Evolutionary conservation across 805 yeast genomes (phyloP), one percentile per base, ranked within the genome.

Genomic region (Yarrowia sp.): DNA sequence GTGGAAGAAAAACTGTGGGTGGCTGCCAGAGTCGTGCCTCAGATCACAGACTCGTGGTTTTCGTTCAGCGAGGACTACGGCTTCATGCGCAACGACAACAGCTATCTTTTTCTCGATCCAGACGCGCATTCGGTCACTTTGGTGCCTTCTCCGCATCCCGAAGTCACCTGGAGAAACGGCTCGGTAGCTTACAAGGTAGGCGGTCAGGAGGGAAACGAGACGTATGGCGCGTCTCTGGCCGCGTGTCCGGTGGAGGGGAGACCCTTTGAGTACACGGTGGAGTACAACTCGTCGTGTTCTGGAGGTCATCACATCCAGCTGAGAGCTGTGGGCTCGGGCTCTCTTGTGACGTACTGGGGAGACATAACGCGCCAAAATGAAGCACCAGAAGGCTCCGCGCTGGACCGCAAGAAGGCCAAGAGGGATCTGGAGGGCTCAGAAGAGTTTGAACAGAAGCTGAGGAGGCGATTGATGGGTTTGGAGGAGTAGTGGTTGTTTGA

Each of bases 81-180:
- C 9, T 51, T 51, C 32, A 35, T 51, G 58, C 16, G 21, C 7
- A 51, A 51, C 42, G 13, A 33, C 24, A 32, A 16, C 31, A 16
- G 13, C 32, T 51, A 51, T 13, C 29, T 51, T 12, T 51, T 6
- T 35, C 24, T 51, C 31, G 58, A 51, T 12, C 42, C 42, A 3
- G 32, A 51, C 4, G 42, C 41, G 2, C 41, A 16, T 3, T 2
- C 42, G 5, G 32, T 51, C 9, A 33, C 58, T 6, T 22, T 51
- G 6, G 18, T 10, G 32, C 16, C 58, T 3, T 19, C 14, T 3
- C 58, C 58, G 14, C 58, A 51, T 13, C 58, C 58, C 5, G 58
- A 51, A 21, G 58, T 51, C 10, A 32, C 35, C 21, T 51, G 58
- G 58, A 31, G 58, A 6, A 51, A 51, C 24, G 58, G 58, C 16